Evolutionary conservation across 2,329 filamentous ascomycete species (phyloP).

Genomic region (Fusarium brachygibbosum): DNA sequence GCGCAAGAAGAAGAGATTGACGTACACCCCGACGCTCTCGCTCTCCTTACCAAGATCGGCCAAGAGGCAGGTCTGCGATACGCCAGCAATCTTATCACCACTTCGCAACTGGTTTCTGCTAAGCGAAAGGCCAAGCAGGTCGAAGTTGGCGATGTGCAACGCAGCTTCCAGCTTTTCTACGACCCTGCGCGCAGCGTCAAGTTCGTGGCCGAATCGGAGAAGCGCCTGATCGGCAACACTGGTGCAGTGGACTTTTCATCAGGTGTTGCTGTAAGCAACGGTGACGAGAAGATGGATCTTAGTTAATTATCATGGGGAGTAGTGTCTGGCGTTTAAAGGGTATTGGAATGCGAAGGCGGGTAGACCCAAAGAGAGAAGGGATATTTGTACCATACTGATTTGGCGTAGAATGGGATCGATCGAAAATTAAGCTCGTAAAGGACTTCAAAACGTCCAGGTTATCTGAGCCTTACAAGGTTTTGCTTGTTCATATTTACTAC

Average conservation of each 20-base stretch:
- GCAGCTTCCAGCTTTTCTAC: slow-evolving; percentile 94
- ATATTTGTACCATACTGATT: slow-evolving; percentile 51
- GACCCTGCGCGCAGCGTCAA: slow-evolving; percentile 89
- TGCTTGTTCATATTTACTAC: background rate
- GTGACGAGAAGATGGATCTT: slow-evolving; percentile 64
- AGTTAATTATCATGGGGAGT: slow-evolving; percentile 53
- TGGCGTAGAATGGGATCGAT: slow-evolving; percentile 46
- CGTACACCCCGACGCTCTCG: slow-evolving; percentile 87
- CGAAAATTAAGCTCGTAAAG: slow-evolving; percentile 32
- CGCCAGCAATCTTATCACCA: slow-evolving; percentile 97
- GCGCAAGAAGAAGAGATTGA: slow-evolving; percentile 98
- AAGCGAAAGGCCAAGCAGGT: slow-evolving; percentile 91
- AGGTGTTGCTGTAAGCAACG: slow-evolving; percentile 39
- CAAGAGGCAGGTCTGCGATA: slow-evolving; percentile 93
- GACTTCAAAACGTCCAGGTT: slow-evolving; percentile 28
- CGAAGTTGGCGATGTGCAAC: slow-evolving; percentile 87
- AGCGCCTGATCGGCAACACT: slow-evolving; percentile 89
- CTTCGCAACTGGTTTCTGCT: slow-evolving; percentile 86
- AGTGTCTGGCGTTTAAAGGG: slow-evolving; percentile 52
- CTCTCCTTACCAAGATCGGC: slow-evolving; percentile 94
- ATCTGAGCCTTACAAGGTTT: slow-evolving; percentile 5
- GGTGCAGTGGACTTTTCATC: slow-evolving; percentile 80
- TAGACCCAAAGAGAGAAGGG: slow-evolving; percentile 36
- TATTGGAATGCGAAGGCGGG: slow-evolving; percentile 38
- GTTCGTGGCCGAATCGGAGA: slow-evolving; percentile 91